Evolutionary conservation across 106 monocot species (phyloP).

Genomic region (Dendrobium nobile): DNA sequence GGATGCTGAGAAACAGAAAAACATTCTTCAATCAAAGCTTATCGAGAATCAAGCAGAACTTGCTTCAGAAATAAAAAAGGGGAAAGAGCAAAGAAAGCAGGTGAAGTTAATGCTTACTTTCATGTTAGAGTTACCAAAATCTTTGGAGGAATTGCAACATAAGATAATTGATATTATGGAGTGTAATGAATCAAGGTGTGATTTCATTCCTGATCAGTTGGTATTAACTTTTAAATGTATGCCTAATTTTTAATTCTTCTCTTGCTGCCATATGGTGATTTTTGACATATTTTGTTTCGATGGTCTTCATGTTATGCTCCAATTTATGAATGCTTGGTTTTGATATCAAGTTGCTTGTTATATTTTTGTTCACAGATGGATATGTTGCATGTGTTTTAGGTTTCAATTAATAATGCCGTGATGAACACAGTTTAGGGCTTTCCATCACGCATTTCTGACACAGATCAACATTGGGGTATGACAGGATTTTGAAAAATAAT

Average conservation of each 20-base stretch:
- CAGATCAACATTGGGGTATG: not conserved
- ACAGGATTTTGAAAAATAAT: not conserved
- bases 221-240: not conserved
- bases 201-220: constrained; percentile 6
- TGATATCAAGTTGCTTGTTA: too few relatives aligned
- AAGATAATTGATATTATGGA: constrained; percentile 28
- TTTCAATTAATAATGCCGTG: not conserved
- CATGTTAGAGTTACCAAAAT: constrained; percentile 14
- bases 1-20: constrained; percentile 44
- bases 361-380: too few relatives aligned
- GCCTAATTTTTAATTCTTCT: not conserved
- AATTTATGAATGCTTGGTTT: too few relatives aligned
- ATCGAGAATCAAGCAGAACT: constrained; percentile 36
- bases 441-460: not conserved
- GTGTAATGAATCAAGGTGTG: constrained; percentile 67
- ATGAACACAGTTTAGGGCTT: not conserved
- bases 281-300: too few relatives aligned
- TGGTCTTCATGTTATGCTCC: too few relatives aligned
- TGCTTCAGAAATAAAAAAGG: constrained; percentile 8
- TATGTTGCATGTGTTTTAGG: too few relatives aligned
- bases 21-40: constrained; percentile 28
- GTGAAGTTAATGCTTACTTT: constrained; percentile 34
- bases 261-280: too few relatives aligned
- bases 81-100: constrained; percentile 20
- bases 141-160: constrained; percentile 8